Evolutionary conservation across 139 green algal species (phyloP).

Genomic region (Chlorella sp.): DNA sequence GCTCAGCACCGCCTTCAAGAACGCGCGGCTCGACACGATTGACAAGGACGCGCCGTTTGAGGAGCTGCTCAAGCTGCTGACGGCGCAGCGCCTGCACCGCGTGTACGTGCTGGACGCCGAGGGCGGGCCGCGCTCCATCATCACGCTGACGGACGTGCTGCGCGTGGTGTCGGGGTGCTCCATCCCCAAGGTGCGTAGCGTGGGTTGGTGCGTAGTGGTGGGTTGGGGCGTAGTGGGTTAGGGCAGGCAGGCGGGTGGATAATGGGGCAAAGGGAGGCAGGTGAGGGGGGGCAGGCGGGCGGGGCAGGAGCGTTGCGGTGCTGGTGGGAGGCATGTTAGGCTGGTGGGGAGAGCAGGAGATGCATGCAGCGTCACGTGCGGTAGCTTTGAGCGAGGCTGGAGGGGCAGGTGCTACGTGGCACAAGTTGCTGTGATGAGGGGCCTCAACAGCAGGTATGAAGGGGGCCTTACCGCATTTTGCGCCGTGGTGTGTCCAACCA

Average conservation of each 20-base stretch:
- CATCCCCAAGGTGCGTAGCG: conserved; percentile 5
- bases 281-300: too few species aligned
- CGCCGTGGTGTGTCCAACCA: too few species aligned
- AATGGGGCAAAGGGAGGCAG: too few species aligned
- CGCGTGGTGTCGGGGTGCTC: conserved; percentile 13
- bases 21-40: conserved; percentile 17
- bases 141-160: conserved; percentile 54
- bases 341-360: neutral
- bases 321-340: neutral
- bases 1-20: neutral
- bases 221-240: too few species aligned
- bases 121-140: conserved; percentile 18
- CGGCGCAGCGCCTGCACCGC: conserved; percentile 28
- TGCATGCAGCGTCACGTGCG: neutral
- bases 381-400: too few species aligned
- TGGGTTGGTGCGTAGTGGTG: neutral
- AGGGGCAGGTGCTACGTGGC: too few species aligned
- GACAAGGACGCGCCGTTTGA: conserved; percentile 21
- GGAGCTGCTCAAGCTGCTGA: conserved; percentile 21
- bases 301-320: too few species aligned
- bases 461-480: too few species aligned
- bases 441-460: too few species aligned
- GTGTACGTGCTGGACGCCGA: conserved; percentile 40
- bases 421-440: too few species aligned
- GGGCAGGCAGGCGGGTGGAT: too few species aligned